Base-by-base conservation (phyloP, 441 rosid species). In the Manihot esculenta region DNA sequence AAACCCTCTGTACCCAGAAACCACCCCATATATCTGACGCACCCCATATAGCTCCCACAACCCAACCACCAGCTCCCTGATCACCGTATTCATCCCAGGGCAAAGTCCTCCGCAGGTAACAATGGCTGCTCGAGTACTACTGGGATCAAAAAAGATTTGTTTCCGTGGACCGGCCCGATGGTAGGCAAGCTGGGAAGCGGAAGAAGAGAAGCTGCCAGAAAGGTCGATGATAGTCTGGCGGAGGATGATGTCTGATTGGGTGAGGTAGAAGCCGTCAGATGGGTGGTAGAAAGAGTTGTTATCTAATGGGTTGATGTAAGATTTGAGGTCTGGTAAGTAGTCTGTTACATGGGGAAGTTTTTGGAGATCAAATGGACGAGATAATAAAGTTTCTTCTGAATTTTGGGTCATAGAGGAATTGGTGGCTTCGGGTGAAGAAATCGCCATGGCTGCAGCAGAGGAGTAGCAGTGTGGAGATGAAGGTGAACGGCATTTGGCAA, bases 31-130 rank as follows among this genome's bases (percentile, higher is more conserved):
- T 26, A 94, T 90, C 69, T 81, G 49, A 27, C 86, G 82, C 47
- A 92, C 91, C 0, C 93, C 97, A 73, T 94, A 92, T 0, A 90
- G 82, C 60, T 89, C 95, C 99, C 95, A 88, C 1, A 94, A 82
- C 57, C 91, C 96, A 35, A 87, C 87, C 65, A 92, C 95, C 13
- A 94, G 87, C 75, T 94, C 98, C 76, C 97, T 84, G 21, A 92
- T 80, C 68, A 92, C 97, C 3, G 97, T 92, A 82, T 94, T 92
- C 87, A 84, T 74, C 35, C 95, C 99, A 10, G 97, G 99, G 69
- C 99, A 94, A 18, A 94, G 80, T n/a, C 98, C 97, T 6, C 95
- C 97, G 51, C 97, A 92, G 0, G 93, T 88, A 30, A 94, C 97
- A n/a, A 90, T 90, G 10, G 91, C 95, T 7, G 83, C 97, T 68